Base-by-base conservation (phyloP, 1,139 yeast genomes). In the Zygoascus sp. region DNA sequence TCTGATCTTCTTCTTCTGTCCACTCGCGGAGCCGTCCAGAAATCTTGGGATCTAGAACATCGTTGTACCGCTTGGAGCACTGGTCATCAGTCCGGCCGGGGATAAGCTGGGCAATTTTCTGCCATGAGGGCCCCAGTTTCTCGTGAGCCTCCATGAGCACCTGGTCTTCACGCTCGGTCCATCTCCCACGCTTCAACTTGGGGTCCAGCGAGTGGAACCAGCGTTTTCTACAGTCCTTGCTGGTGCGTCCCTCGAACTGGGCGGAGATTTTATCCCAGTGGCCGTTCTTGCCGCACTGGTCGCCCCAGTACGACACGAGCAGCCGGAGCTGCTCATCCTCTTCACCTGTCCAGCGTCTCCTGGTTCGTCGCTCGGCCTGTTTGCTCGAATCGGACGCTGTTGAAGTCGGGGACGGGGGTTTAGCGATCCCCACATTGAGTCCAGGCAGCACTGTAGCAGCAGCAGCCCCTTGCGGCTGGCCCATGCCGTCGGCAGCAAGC, bases 11-110 rank as follows among this genome's bases (percentile, higher is more conserved):
- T 11, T 80, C 87, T 34, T 75, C 60, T 0, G 80, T 72, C 97
- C 97, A 90, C 4, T 85, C 82, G 54, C 87, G 76, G 41, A 88
- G 70, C 46, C 97, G 69, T 56, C 85, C 89, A 50, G 81, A 80
- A 3, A 92, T 82, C 56, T 67, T 75, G 2, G 97, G 97, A 57
- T 87, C 95, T 50, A 90, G 67, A 1, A 89, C 96, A 59, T 90
- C 97, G 17, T 83, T 80, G 63, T 88, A 90, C 55, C 97, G 69
- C 60, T 90, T 90, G 2, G 96, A 88, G 68, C 97, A 90, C 67
- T 90, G 97, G 64, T 89, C 97, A 61, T 89, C 96, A 1, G 96
- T 90, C 58, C 97, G 72, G 2, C 96, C 95, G 1, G 79, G 76
- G 10, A 89, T 84, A 46, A 77, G 81, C 45, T 74, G 68, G 0